phyloP scores from a whole-genome alignment of 2,329 filamentous ascomycete genomes.

The Claviceps sp. region DNA sequence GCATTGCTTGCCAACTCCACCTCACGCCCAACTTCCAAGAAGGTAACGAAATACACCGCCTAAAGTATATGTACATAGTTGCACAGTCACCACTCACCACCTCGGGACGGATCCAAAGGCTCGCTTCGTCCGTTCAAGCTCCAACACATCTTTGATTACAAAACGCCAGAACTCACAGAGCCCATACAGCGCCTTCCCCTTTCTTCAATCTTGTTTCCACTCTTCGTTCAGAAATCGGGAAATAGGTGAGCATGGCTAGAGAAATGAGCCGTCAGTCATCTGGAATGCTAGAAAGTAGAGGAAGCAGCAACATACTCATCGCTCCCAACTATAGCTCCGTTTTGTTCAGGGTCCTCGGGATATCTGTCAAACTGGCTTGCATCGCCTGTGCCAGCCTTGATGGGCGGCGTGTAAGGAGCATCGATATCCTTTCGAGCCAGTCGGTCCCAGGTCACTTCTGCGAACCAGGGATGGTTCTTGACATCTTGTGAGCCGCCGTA shows the following conservation, averaged over 20 bases:
- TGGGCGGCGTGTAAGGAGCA: constrained; percentile 91
- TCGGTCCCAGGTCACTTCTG: constrained; percentile 95
- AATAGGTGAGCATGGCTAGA: constrained; percentile 60
- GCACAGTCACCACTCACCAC: not conserved
- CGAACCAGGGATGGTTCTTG: constrained; percentile 92
- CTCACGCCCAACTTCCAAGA: not conserved
- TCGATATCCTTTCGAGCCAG: constrained; percentile 93
- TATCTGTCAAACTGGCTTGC: constrained; percentile 97
- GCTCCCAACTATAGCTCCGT: constrained; percentile 56
- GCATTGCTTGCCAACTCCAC: not conserved
- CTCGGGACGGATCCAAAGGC: not conserved
- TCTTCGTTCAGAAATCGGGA: constrained; percentile 48
- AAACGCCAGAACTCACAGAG: not conserved
- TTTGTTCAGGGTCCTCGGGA: constrained; percentile 89
- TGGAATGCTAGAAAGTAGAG: not conserved
- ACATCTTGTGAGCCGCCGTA: constrained; percentile 85
- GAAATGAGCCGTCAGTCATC: constrained; percentile 4
- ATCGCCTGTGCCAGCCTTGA: constrained; percentile 86
- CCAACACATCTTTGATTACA: not conserved
- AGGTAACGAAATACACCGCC: not conserved
- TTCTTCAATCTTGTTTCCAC: not conserved
- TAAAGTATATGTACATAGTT: not conserved
- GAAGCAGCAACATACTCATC: constrained; percentile 59
- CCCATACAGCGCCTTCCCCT: not conserved
- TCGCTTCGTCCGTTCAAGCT: not conserved